These are phyloP conservation scores for Pterocarpus macrocarpus DNA, from an alignment of 306 rosid species.

Conservation along the genomic window DNA sequence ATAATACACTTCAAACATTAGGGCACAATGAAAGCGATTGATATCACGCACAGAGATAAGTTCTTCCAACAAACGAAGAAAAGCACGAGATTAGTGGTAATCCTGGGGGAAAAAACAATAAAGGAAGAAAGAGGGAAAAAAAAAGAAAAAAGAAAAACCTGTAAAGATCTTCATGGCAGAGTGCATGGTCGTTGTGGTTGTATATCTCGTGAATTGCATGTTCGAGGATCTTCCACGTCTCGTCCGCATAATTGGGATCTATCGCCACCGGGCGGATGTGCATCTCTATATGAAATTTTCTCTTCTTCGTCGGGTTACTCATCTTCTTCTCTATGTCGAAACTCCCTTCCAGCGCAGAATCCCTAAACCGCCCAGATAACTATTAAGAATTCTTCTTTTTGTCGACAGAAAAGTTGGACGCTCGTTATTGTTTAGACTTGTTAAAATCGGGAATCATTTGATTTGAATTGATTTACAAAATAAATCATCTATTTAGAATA, in stretches of 20 bases:
- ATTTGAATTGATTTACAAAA: too few relatives aligned
- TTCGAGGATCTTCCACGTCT: constrained; percentile 91
- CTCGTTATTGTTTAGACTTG: background rate
- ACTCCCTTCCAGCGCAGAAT: constrained; percentile 17
- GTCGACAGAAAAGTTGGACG: too few relatives aligned
- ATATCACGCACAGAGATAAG: background rate
- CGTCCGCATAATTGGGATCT: constrained; percentile 93
- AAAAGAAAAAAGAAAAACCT: constrained; percentile 63
- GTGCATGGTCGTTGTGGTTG: constrained; percentile 94
- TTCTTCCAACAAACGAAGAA: background rate
- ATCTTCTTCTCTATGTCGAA: constrained; percentile 48
- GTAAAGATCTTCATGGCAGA: constrained; percentile 94
- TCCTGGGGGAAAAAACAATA: background rate
- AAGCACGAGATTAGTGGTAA: constrained; percentile 1
- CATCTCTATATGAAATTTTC: constrained; percentile 93
- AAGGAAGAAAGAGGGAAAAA: background rate
- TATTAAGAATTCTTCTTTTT: background rate
- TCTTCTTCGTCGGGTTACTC: constrained; percentile 85
- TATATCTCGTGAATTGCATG: constrained; percentile 94
- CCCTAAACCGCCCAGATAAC: constrained; percentile 4
- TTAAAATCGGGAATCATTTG: background rate
- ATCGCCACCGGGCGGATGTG: constrained; percentile 88
- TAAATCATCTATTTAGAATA: too few relatives aligned
- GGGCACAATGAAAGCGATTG: background rate
- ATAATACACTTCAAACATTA: constrained; percentile 20